Evolutionary conservation across 805 yeast genomes (phyloP), one percentile per base, ranked within the genome.

Genomic region (Kuraishia hungarica): DNA sequence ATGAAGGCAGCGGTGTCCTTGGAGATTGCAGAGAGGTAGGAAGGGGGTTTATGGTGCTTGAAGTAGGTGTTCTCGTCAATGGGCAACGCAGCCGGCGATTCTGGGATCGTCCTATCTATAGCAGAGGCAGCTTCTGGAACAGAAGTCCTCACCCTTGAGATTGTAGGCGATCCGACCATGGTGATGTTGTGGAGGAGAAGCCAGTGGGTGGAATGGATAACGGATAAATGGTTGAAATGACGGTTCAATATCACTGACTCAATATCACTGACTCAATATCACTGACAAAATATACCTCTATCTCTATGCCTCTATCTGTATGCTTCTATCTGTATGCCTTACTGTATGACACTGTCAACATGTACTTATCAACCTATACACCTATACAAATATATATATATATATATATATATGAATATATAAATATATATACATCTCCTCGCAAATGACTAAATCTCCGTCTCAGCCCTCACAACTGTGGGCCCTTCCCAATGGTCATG

Each of bases 61-160:
- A 94, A 93, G 70, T 89, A 93, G 53, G 73, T 71, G 59, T 86
- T 88, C 65, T 92, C 97, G 59, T 87, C 96, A 7, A 75, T 70
- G 21, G 80, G 71, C 52, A 75, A 75, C 0, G 97, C 97, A 1
- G 88, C 87, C 0, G 93, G 94, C 62, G 86, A 85, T 51, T 82
- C 88, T 2, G 89, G 89, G 2, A 85, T 74, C 1, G 79, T 66
- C 54, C 97, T 76, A 67, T 92, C 96, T 50, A 93, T 88, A 15
- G 97, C 97, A 3, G 86, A 68, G 1, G 70, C 72, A 0, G 88
- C 65, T 22, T 83, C 87, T 0, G 96, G 96, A 19, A 80, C 78
- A 0, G 92, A 82, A 0, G 96, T 89, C 58, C 80, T 83, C 29
- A 77, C 68, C n/a, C 68, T 59, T 2, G 57, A 48, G 11, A 56